Conservation (phyloP, 768 basidiomycete genomes). For the Hydnum rufescens region DNA sequence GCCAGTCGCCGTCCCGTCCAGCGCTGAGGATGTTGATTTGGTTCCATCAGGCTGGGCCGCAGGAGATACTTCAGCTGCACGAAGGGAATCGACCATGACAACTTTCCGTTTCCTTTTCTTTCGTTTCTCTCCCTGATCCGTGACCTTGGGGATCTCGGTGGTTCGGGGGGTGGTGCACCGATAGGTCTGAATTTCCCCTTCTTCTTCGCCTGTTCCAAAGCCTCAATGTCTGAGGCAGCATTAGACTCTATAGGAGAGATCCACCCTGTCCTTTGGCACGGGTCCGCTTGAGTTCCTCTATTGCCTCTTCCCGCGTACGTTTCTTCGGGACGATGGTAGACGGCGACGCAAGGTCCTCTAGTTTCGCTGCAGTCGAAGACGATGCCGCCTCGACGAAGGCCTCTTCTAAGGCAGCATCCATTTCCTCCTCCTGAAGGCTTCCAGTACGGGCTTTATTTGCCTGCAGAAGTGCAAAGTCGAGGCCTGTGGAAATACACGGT, state of each 20-base stretch:
- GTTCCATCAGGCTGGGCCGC: background rate
- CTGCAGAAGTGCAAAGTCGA: slow-evolving; percentile 72
- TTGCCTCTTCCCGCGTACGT: slow-evolving; percentile 57
- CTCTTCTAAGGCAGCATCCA: slow-evolving; percentile 67
- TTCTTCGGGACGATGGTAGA: slow-evolving; percentile 28
- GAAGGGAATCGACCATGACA: background rate
- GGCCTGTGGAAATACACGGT: slow-evolving; percentile 23
- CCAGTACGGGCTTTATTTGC: slow-evolving; percentile 53
- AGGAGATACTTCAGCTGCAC: background rate
- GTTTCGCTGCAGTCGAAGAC: slow-evolving; percentile 12
- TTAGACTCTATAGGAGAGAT: slow-evolving; percentile 8
- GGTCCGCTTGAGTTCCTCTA: slow-evolving; percentile 52
- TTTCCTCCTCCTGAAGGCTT: slow-evolving; percentile 27
- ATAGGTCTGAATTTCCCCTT: slow-evolving; percentile 18
- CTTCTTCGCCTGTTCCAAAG: slow-evolving; percentile 17
- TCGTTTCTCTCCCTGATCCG: background rate
- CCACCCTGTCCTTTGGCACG: slow-evolving; percentile 22
- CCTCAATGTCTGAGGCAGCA: slow-evolving; percentile 9
- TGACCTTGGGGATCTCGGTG: background rate
- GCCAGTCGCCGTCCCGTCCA: no score
- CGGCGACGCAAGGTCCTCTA: slow-evolving; percentile 5
- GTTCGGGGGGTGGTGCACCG: slow-evolving; percentile 7
- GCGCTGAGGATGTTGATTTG: no score
- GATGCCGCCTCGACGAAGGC: slow-evolving; percentile 33
- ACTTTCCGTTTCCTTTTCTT: background rate